Conservation (phyloP, 2,329 filamentous ascomycete species). For the Zymoseptoria tritici region DNA sequence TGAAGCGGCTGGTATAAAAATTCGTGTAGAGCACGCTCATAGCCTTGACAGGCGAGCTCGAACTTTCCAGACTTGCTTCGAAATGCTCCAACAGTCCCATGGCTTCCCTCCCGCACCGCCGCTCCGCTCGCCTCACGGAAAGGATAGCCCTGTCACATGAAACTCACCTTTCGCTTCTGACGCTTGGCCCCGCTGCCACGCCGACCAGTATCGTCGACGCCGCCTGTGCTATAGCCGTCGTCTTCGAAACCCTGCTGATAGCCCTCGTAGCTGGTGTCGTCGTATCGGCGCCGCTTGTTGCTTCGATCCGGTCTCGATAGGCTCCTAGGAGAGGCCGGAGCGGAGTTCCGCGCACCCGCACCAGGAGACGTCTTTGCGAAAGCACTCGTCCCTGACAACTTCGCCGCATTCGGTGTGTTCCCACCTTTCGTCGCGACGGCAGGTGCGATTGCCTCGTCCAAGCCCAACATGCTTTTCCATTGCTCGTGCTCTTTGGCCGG, state of each 20-base stretch:
- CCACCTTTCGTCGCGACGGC: conserved; percentile 20
- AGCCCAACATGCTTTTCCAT: conserved; percentile 38
- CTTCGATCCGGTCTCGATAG: conserved; percentile 56
- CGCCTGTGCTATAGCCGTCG: conserved; percentile 64
- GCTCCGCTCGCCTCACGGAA: background rate
- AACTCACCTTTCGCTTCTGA: conserved; percentile 24
- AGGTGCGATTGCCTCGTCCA: conserved; percentile 32
- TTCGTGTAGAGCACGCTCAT: background rate
- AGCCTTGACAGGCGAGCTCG: background rate
- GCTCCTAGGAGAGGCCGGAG: conserved; percentile 32
- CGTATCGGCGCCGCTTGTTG: conserved; percentile 68
- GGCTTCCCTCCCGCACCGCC: background rate
- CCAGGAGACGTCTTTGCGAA: conserved; percentile 22
- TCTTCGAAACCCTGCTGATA: conserved; percentile 66
- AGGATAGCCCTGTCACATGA: background rate
- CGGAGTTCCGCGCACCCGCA: conserved; percentile 21
- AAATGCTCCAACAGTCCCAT: background rate
- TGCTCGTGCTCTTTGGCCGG: conserved; percentile 34
- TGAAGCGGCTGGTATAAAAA: background rate
- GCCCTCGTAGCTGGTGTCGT: conserved; percentile 66
- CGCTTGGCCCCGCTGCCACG: conserved; percentile 21
- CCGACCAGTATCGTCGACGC: conserved; percentile 51
- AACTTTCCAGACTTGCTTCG: background rate
- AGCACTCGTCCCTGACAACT: conserved; percentile 17
- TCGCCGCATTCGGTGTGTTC: conserved; percentile 3